Percentiles rank a stretch among this genome's conserved stretches.
Conservation (phyloP, 1,284 basidiomycete genomes). For the Moesziomyces antarcticus region DNA sequence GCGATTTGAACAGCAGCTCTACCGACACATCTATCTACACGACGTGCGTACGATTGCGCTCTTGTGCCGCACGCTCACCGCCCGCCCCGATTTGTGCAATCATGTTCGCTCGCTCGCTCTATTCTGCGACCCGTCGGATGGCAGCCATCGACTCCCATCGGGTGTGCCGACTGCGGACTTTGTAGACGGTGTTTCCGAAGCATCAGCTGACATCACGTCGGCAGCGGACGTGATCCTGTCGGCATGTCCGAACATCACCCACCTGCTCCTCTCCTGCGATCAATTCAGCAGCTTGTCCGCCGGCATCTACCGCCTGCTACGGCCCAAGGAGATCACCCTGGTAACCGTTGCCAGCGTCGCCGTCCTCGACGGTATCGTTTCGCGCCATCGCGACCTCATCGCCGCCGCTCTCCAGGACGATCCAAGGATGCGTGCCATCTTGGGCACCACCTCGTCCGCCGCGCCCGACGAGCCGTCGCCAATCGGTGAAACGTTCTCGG, state of each 20-base stretch:
- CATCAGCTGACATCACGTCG: background rate
- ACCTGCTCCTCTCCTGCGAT: constrained; percentile 28
- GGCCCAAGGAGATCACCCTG: constrained; percentile 26
- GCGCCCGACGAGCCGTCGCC: background rate
- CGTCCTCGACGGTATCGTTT: constrained; percentile 31
- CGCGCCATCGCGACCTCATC: constrained; percentile 36
- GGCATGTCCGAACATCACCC: constrained; percentile 29
- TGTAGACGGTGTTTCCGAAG: background rate
- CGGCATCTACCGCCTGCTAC: constrained; percentile 13
- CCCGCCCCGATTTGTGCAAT: constrained; percentile 6
- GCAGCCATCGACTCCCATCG: background rate
- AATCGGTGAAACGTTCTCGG: background rate
- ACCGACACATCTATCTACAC: constrained; percentile 22
- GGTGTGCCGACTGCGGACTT: background rate
- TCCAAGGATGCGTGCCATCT: constrained; percentile 25
- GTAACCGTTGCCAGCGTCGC: constrained; percentile 16
- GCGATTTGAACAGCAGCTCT: constrained; percentile 21
- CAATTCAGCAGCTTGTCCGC: constrained; percentile 10
- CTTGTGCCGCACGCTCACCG: constrained; percentile 13
- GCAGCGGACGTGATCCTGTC: constrained; percentile 21
- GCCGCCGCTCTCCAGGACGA: constrained; percentile 31
- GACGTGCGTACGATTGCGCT: background rate
- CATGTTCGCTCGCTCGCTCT: constrained; percentile 20
- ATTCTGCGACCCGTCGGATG: background rate
- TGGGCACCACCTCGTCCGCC: constrained; percentile 6